phyloP scores from a whole-genome alignment of 139 green algal species.

The Volvox reticuliferus region DNA sequence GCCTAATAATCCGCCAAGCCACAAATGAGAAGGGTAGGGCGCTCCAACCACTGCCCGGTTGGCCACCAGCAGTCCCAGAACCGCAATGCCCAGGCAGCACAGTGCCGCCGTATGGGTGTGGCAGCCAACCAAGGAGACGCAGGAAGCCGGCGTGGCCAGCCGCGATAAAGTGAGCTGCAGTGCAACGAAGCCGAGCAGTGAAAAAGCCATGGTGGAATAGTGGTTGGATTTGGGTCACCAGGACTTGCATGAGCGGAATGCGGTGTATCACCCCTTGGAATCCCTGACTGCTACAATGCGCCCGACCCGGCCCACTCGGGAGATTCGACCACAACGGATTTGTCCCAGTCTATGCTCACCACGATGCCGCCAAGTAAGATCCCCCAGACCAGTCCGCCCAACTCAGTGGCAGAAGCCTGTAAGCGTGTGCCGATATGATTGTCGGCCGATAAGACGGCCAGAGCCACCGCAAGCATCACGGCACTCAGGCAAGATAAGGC shows the following conservation, averaged over 20 bases:
- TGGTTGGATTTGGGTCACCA: too few species aligned
- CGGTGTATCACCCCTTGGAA: too few species aligned
- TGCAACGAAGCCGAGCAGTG: too few species aligned
- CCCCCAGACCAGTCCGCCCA: background rate
- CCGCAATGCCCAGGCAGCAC: conserved; percentile 21
- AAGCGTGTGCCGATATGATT: conserved; percentile 26
- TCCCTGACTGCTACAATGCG: too few species aligned
- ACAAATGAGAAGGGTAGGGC: background rate
- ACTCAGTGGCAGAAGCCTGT: background rate
- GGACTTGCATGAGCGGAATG: too few species aligned
- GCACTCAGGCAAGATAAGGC: conserved; percentile 13
- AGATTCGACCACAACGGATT: too few species aligned
- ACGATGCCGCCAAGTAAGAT: background rate
- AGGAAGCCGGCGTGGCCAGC: background rate
- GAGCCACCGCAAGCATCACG: background rate
- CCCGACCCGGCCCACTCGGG: too few species aligned
- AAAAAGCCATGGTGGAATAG: too few species aligned
- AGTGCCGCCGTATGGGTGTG: background rate
- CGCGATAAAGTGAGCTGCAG: conserved; percentile 17
- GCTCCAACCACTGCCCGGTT: conserved; percentile 17
- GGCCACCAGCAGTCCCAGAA: background rate
- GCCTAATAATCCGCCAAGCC: background rate
- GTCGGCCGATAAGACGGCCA: background rate
- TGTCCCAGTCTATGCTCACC: background rate
- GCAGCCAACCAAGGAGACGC: background rate